A percentile compares a stretch with the other conserved stretches of the same genome.
These are phyloP conservation scores for Penicillium paradoxum DNA, from an alignment of 495 filamentous ascomycete genomes.

Conservation along the genomic window DNA sequence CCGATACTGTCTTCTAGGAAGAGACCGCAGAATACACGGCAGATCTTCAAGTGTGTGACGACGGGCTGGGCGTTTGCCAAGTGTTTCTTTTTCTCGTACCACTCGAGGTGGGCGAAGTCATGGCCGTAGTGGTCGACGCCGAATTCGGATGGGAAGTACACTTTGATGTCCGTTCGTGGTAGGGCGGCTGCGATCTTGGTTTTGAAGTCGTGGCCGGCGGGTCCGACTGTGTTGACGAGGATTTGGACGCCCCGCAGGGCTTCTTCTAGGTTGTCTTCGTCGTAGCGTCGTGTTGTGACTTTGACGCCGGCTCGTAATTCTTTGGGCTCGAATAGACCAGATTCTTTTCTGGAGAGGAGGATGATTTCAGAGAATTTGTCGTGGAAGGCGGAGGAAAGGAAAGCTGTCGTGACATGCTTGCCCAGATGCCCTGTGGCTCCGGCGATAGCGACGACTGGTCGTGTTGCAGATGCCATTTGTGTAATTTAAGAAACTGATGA, in stretches of 20 bases:
- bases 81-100: conserved; percentile 27
- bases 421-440: conserved; percentile 26
- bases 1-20: conserved; percentile 28
- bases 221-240: conserved; percentile 24
- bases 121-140: conserved; percentile 27
- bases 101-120: conserved; percentile 24
- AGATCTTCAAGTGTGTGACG: conserved; percentile 16
- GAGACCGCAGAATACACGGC: conserved; percentile 23
- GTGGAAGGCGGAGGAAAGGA: conserved; percentile 18
- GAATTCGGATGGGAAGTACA: conserved; percentile 30
- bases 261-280: conserved; percentile 13
- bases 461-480: not conserved
- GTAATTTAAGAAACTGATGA: not conserved
- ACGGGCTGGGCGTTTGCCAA: conserved; percentile 9
- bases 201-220: conserved; percentile 21
- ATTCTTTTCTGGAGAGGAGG: conserved; percentile 19
- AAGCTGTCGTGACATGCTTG: conserved; percentile 17
- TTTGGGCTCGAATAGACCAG: not conserved
- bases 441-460: conserved; percentile 24
- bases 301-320: not conserved
- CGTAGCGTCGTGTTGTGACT: conserved; percentile 15
- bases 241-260: conserved; percentile 18
- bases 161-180: conserved; percentile 11
- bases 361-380: conserved; percentile 20
- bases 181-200: conserved; percentile 16